These are phyloP conservation scores for Candida jianshihensis DNA, from an alignment of 805 yeast species.

Conservation along the genomic window DNA sequence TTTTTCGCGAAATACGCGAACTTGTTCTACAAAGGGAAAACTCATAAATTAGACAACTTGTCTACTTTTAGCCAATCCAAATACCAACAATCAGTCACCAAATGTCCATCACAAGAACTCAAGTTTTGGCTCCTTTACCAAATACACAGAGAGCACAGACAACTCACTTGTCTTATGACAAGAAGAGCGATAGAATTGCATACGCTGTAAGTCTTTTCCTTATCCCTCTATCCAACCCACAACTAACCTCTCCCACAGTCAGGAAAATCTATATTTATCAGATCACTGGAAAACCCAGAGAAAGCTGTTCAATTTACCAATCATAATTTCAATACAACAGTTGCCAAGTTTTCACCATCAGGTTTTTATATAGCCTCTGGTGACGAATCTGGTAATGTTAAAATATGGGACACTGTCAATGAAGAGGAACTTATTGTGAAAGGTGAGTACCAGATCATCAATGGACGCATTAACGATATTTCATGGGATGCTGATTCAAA, in stretches of 20 bases:
- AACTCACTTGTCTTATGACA: constrained; percentile 71
- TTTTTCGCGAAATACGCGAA: constrained; percentile 1
- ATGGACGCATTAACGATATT: constrained; percentile 75
- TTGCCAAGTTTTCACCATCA: constrained; percentile 80
- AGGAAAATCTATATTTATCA: constrained; percentile 72
- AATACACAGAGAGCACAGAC: constrained; percentile 63
- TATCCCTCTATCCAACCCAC: not conserved
- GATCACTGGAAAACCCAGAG: constrained; percentile 52
- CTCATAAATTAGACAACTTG: no score
- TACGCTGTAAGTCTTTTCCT: constrained; percentile 40
- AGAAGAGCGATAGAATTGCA: constrained; percentile 59
- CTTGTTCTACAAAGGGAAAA: not conserved
- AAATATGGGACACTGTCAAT: constrained; percentile 73
- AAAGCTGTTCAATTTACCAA: constrained; percentile 60
- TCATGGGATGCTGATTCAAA: constrained; percentile 90
- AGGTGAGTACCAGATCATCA: constrained; percentile 72
- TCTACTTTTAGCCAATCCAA: not conserved
- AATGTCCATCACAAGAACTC: constrained; percentile 22
- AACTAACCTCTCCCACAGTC: constrained; percentile 21
- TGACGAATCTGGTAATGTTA: constrained; percentile 83
- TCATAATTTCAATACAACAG: constrained; percentile 69
- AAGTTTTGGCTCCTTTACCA: constrained; percentile 71
- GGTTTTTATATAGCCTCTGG: constrained; percentile 91
- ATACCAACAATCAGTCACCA: not conserved
- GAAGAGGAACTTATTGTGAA: constrained; percentile 50